These are phyloP conservation scores for Leptodermis oblonga DNA, from an alignment of 257 asterid species.

Conservation along the genomic window DNA sequence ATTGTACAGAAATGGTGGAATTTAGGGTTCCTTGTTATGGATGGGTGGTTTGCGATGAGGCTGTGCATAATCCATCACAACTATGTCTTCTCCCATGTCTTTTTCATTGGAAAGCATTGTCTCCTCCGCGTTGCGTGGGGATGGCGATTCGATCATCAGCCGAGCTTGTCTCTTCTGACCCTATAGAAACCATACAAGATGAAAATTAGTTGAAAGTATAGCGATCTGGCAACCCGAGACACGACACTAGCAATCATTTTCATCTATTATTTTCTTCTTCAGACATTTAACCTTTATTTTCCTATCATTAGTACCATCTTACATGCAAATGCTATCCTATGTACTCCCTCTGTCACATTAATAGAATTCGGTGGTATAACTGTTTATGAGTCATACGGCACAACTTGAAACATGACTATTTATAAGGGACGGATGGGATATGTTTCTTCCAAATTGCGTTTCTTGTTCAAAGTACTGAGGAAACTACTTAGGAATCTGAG, in stretches of 20 bases:
- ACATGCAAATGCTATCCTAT: background rate
- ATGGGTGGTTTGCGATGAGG: slow-evolving; percentile 90
- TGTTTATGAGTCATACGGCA: too few relatives aligned
- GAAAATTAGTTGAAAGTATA: background rate
- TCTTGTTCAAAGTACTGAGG: background rate
- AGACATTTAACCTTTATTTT: background rate
- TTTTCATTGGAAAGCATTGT: slow-evolving; percentile 28
- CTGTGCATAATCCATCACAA: slow-evolving; percentile 70
- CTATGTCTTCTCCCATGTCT: slow-evolving; percentile 38
- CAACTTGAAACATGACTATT: too few relatives aligned
- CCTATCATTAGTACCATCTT: background rate
- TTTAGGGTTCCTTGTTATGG: slow-evolving; percentile 58
- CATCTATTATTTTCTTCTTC: background rate
- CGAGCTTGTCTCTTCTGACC: slow-evolving; percentile 28
- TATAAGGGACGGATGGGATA: too few relatives aligned
- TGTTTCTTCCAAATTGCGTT: background rate
- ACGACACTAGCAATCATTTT: too few relatives aligned
- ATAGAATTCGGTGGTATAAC: too few relatives aligned
- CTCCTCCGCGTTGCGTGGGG: slow-evolving; percentile 32
- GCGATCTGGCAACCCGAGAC: too few relatives aligned
- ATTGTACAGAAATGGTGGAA: background rate
- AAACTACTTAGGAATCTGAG: too few relatives aligned
- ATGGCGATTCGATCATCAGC: slow-evolving; percentile 29
- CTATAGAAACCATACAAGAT: slow-evolving; percentile 1
- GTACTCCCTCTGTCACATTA: too few relatives aligned